phyloP scores from a whole-genome alignment of 495 filamentous ascomycete species.

The Pyronema domesticum region DNA sequence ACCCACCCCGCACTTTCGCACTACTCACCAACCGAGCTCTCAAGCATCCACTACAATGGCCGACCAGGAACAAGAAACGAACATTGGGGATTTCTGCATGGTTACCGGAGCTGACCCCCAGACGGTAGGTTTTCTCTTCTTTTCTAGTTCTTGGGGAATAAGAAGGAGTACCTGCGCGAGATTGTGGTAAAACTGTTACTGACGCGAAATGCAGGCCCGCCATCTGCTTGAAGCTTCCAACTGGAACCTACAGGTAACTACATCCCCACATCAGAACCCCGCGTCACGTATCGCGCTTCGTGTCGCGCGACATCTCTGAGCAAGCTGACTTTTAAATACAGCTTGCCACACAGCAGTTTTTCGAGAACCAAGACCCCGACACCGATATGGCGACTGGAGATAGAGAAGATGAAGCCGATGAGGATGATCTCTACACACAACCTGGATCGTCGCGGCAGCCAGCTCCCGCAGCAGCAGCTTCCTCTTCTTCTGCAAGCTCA shows the following conservation, averaged over 20 bases:
- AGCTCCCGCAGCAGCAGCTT: background rate
- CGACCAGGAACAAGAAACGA: conserved; percentile 43
- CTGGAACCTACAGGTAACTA: conserved; percentile 20
- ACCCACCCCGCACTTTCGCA: conserved; percentile 10
- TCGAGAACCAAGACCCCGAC: background rate
- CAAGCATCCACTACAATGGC: conserved; percentile 28
- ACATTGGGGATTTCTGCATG: conserved; percentile 54
- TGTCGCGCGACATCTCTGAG: background rate
- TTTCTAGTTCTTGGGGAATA: conserved; percentile 7
- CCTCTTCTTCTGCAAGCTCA: background rate
- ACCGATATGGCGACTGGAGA: background rate
- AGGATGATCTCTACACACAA: background rate
- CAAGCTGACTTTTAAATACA: conserved; percentile 1
- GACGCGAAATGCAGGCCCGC: conserved; percentile 11
- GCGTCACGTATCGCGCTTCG: background rate
- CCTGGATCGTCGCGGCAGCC: background rate
- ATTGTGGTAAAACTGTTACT: conserved; percentile 1
- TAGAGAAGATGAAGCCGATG: conserved; percentile 7
- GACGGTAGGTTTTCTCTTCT: conserved; percentile 32
- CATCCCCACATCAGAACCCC: background rate
- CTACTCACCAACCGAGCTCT: background rate
- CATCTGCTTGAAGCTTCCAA: conserved; percentile 25
- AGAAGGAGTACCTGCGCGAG: background rate
- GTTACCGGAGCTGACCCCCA: conserved; percentile 48
- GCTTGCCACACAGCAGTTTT: conserved; percentile 20